Conservation (phyloP, 495 filamentous ascomycete species). For the Physcia stellaris region DNA sequence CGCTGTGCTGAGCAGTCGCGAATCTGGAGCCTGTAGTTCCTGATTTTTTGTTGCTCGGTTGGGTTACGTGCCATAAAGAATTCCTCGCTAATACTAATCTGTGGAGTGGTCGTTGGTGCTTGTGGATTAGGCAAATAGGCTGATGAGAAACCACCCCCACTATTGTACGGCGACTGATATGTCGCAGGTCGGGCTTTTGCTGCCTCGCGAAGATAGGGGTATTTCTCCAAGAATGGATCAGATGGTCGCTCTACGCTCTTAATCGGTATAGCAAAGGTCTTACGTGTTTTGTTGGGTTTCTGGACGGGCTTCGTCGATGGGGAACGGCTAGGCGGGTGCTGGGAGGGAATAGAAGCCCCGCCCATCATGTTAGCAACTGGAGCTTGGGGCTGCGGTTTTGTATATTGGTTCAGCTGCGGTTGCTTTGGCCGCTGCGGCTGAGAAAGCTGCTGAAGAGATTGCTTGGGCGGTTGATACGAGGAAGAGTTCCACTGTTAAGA, state of each 20-base stretch:
- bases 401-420: not conserved
- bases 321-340: not conserved
- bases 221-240: slow-evolving; percentile 2
- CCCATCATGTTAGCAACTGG: slow-evolving; percentile 18
- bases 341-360: not conserved
- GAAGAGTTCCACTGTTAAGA: no score
- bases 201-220: slow-evolving; percentile 14
- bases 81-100: slow-evolving; percentile 12
- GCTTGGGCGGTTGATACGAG: slow-evolving; percentile 1
- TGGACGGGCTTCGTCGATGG: not conserved
- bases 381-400: slow-evolving; percentile 8
- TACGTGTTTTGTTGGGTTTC: not conserved
- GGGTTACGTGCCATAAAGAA: slow-evolving; percentile 14
- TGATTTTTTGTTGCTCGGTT: slow-evolving; percentile 11
- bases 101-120: slow-evolving; percentile 3
- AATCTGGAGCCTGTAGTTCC: slow-evolving; percentile 1
- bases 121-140: slow-evolving; percentile 7
- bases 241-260: no score
- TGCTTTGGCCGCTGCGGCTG: slow-evolving; percentile 1
- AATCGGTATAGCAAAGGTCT: no score
- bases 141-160: slow-evolving; percentile 7
- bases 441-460: slow-evolving; percentile 3
- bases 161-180: slow-evolving; percentile 16
- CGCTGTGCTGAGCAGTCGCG: no score
- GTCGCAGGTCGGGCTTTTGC: slow-evolving; percentile 12